Base-by-base conservation (phyloP, 2,329 filamentous ascomycete genomes). In the Emergomyces pasteurianus region DNA sequence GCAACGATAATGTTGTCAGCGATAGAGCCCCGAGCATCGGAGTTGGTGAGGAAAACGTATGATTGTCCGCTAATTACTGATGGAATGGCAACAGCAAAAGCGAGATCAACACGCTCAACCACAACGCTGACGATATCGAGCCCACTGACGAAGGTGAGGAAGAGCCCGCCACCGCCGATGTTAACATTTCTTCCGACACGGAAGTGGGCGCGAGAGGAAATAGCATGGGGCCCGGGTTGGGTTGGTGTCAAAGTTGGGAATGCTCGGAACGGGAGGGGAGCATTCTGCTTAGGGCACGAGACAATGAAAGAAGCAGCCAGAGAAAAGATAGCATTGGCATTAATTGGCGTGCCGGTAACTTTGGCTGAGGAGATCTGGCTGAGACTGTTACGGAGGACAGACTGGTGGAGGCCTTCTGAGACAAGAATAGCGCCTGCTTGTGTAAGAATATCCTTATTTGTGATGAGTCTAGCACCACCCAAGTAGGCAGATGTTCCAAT, bases 281-380 rank as follows among this genome's bases (percentile, higher is more conserved):
- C 73, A 69, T 86, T 86, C 65, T 72, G 75, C 7, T 73, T 64
- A 1, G 85, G 83, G 71, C 84, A 87, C 1, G 73, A 71, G 4
- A 71, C 76, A 70, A 88, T 85, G 73, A 87, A 87, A 60, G 77
- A 75, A 0, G 83, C 78, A 0, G 85, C 85, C n/a, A 88, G 79
- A 2, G 84, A 84, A 77, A 80, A 86, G 55, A 88, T 83, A 66
- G 80, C 73, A 70, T 85, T 80, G 68, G 81, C 77, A 64, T 74
- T 72, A 43, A 87, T 77, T 0, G 84, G 82, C 28, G 80, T 77
- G 64, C 87, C 85, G 64, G 85, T 86, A 8, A 84, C 73, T 65
- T 83, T 78, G 0, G 85, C 75, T 67, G 83, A 85, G 1, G 84
- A 82, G 4, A 72, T 71, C 66, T 83, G 69, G 56, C 75, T 71